A percentile compares a stretch with the other conserved stretches of the same genome.
These are phyloP conservation scores for Sistotremastrum suecicum DNA, from an alignment of 768 basidiomycete genomes.

Conservation along the genomic window DNA sequence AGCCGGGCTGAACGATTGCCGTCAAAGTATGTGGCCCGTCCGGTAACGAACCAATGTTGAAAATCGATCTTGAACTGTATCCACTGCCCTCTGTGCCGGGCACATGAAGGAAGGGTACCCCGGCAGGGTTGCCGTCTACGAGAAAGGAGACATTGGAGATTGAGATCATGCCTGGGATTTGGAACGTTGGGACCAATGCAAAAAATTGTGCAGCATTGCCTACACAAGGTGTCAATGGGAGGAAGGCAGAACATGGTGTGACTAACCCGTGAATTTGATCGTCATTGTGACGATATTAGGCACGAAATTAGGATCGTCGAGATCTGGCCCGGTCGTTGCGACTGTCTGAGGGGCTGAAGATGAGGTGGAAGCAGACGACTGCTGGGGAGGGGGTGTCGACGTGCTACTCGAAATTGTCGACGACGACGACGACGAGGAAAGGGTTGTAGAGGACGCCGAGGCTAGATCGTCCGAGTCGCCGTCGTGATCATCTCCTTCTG, in stretches of 20 bases:
- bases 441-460: no score
- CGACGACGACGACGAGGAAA: no score
- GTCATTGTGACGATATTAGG: constrained; percentile 3
- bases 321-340: no score
- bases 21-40: constrained; percentile 27
- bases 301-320: no score
- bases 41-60: constrained; percentile 20
- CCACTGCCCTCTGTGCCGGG: constrained; percentile 11
- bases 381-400: constrained; percentile 3
- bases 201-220: no score
- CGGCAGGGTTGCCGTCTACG: constrained; percentile 21
- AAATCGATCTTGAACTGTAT: constrained; percentile 22
- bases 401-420: background rate
- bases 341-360: background rate
- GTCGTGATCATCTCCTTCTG: constrained; percentile 1
- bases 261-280: constrained; percentile 7
- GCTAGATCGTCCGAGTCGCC: constrained; percentile 1
- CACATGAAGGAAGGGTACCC: constrained; percentile 17
- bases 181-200: no score
- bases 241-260: no score
- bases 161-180: constrained; percentile 15
- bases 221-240: no score
- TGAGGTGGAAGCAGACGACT: background rate
- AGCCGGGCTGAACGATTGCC: constrained; percentile 29
- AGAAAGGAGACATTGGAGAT: constrained; percentile 30